Base-by-base conservation (phyloP, 2,329 filamentous ascomycete genomes). In the Rasamsonia emersonii region DNA sequence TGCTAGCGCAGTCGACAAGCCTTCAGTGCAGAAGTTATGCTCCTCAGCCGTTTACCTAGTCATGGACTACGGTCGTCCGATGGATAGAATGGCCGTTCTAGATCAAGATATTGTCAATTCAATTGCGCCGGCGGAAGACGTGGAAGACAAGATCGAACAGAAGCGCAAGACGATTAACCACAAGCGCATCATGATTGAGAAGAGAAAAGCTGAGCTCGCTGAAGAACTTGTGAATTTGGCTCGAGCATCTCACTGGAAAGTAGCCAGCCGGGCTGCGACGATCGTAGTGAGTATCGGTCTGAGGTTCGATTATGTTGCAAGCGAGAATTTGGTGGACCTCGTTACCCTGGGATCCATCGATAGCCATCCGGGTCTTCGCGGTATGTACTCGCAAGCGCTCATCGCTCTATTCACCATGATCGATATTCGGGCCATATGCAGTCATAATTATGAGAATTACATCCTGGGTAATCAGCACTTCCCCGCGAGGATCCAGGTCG, bases 191-290 rank as follows among this genome's bases (percentile, higher is more conserved):
- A 73, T 75, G 38, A 86, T 96, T 4, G 91, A 98, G 57, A 68
- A 71, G 33, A 86, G 83, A 62, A 98, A 98, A 62, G 68, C 78
- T 0, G 73, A 75, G 3, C 64, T 98, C 16, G 84, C 88, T 0
- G 66, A 85, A 33, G 86, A 96, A 53, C 68, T 98, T 18, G 81
- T 88, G 3, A 75, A 82, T 37, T 65, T 81, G 38, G 83, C 86
- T 2, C 79, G 77, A 47, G 75, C 75, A 3, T 85, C 86, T 1
- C 93, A 98, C 53, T 98, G 91, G 91, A 96, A 94, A 65, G 88
- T 94, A 46, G 89, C 89, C 4, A 86, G 79, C 30, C 74, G 89
- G 17, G 93, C 88, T 35, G 83, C 84, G 7, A 82, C 93, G 20
- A 91, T 98, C 53, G 84, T 93, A 4, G 77, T 89, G 35, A 93